These are phyloP conservation scores for Castanea crenata DNA, from an alignment of 306 rosid genomes.

Conservation along the genomic window DNA sequence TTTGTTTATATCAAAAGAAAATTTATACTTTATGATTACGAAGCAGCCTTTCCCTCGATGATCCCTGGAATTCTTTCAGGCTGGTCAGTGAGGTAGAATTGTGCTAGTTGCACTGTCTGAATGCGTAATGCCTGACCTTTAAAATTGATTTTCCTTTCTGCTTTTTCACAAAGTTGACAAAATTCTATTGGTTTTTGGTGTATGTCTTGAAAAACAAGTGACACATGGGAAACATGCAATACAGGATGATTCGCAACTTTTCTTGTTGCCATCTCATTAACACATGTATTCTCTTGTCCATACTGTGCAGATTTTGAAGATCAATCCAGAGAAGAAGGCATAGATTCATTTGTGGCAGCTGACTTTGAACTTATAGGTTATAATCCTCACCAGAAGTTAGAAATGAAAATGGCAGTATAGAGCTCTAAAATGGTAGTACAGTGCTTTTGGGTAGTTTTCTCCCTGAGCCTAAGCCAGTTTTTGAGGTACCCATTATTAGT, in stretches of 20 bases:
- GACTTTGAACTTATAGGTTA: constrained; percentile 25
- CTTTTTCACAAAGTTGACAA: not conserved
- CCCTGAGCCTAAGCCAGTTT: not conserved
- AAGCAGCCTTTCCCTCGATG: not conserved
- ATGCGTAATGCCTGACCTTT: not conserved
- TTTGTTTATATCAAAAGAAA: not conserved
- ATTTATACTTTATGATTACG: not conserved
- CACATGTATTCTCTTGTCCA: not conserved
- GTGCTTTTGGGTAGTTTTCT: not conserved
- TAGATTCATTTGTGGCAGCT: constrained; percentile 9
- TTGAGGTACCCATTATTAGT: not conserved
- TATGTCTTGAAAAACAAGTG: not conserved
- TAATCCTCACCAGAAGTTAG: constrained; percentile 8
- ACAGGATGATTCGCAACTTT: not conserved
- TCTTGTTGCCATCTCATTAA: not conserved
- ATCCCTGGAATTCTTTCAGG: not conserved
- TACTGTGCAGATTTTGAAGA: constrained; percentile 23
- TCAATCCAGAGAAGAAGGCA: constrained; percentile 18
- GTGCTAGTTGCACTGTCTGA: not conserved
- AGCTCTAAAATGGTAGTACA: not conserved
- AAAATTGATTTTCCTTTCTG: not conserved
- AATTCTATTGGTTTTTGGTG: not conserved
- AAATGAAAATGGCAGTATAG: constrained; percentile 5
- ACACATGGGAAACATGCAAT: not conserved
- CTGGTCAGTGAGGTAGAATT: not conserved